Base-by-base conservation (phyloP, 2,329 filamentous ascomycete species). In the Parafenestella ontariensis region DNA sequence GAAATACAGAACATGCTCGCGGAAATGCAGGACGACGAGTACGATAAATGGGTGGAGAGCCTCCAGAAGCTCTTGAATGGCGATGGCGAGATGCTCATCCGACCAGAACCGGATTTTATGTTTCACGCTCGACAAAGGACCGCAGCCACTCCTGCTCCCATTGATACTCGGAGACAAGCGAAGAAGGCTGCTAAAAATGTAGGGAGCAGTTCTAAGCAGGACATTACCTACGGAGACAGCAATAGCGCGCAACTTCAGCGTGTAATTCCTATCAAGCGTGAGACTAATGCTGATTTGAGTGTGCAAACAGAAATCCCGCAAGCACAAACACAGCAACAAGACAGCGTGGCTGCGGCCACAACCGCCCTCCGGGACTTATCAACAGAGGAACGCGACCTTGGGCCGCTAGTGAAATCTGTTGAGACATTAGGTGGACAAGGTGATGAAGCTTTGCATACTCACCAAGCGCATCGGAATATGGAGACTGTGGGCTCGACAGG, bases 51-150 rank as follows among this genome's bases (percentile, higher is more conserved):
- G 69, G 33, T 51, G 1, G 49, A 60, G 3, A 63, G 62, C 18
- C 54, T 65, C 15, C 15, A 52, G 2, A 66, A 58, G 26, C 56
- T 71, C 2, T 26, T 43, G 1, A 17, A 44, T 15, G 66, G 69
- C 3, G 63, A 72, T 28, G n/a, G 56, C 1, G 52, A 21, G 0
- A 70, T 71, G 58, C 43, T 72, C 1, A 39, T 54, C 2, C 59
- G 64, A 3, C n/a, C 39, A 2, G 24, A 42, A 11, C 17, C 28
- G 3, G n/a, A 46, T 3, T 2, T 20, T 9, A 20, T 31, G 13
- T 10, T 6, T 2, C 9, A 20, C 2, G 10, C 40, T 17, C 8
- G 28, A 13, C 21, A 31, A 20, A 31, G 34, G 7, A 31, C 29
- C 26, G 40, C 46, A 5, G 21, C 41, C 0, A 64, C 57, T 4